These are phyloP conservation scores for Ganoderma sinense DNA, from an alignment of 1,284 basidiomycete species.

Conservation along the genomic window DNA sequence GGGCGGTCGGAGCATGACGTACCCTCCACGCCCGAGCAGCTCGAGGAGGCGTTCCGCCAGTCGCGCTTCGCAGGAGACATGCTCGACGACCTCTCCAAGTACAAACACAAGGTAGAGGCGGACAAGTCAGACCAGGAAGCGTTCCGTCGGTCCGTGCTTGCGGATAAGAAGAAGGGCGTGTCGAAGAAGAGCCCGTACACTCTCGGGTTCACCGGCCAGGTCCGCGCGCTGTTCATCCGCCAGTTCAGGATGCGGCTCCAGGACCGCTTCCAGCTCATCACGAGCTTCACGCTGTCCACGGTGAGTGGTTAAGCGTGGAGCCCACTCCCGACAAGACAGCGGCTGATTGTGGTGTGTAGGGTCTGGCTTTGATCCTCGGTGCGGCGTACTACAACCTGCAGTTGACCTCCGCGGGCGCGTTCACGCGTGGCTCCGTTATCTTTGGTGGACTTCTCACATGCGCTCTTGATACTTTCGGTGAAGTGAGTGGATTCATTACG, in stretches of 20 bases:
- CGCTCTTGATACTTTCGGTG: constrained; percentile 81
- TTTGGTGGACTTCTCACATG: constrained; percentile 80
- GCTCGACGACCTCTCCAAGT: constrained; percentile 62
- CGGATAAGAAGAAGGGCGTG: constrained; percentile 86
- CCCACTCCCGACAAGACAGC: background rate
- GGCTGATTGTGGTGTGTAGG: constrained; percentile 33
- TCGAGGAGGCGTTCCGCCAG: constrained; percentile 74
- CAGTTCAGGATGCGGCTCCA: constrained; percentile 85
- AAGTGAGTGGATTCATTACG: constrained; percentile 46
- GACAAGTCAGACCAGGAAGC: constrained; percentile 75
- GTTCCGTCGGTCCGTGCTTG: constrained; percentile 79
- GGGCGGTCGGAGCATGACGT: constrained; percentile 71
- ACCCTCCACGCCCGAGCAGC: constrained; percentile 75
- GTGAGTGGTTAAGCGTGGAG: constrained; percentile 41
- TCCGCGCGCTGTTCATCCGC: constrained; percentile 74
- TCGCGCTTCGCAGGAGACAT: constrained; percentile 62
- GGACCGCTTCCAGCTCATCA: constrained; percentile 84
- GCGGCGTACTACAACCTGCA: constrained; percentile 80
- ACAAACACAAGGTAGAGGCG: constrained; percentile 69
- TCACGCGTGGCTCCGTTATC: constrained; percentile 88
- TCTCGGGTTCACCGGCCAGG: constrained; percentile 80
- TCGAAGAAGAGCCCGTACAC: constrained; percentile 90
- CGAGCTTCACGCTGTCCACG: constrained; percentile 67
- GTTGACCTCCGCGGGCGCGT: constrained; percentile 78
- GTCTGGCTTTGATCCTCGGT: constrained; percentile 80